Percentiles rank a stretch among this genome's conserved stretches.
phyloP scores from a whole-genome alignment of 2,329 filamentous ascomycete species.

The Ophiosphaerella korrae region DNA sequence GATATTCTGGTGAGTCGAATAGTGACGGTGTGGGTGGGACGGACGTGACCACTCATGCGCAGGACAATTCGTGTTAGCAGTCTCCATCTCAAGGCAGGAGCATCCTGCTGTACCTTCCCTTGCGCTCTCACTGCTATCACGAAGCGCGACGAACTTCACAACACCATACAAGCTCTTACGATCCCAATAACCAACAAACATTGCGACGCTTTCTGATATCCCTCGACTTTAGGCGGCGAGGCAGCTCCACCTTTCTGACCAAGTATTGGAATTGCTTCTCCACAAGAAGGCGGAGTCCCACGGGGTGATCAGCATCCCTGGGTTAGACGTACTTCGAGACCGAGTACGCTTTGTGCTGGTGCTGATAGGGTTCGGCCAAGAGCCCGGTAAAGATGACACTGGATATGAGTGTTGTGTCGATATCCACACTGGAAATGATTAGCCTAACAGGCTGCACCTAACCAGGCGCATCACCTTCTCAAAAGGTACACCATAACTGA shows the following conservation, averaged over 20 bases:
- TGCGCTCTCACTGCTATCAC: background rate
- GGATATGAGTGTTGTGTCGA: too few relatives aligned
- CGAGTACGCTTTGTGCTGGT: conserved; percentile 2
- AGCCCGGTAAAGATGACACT: background rate
- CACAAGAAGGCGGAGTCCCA: conserved; percentile 18
- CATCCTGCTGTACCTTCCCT: background rate
- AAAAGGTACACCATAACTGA: background rate
- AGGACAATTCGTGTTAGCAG: conserved; percentile 2
- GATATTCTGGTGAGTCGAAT: background rate
- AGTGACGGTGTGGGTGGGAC: background rate
- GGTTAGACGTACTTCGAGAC: background rate
- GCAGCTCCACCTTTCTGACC: conserved; percentile 14
- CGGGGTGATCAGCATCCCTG: conserved; percentile 3
- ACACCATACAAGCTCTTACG: too few relatives aligned
- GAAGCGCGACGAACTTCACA: background rate
- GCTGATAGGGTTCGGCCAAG: background rate
- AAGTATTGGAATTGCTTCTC: conserved; percentile 9
- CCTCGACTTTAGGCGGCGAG: background rate
- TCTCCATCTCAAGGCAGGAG: conserved; percentile 8
- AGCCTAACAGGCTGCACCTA: background rate
- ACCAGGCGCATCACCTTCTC: background rate
- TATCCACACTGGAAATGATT: too few relatives aligned
- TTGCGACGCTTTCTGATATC: background rate
- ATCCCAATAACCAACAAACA: too few relatives aligned
- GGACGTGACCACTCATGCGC: background rate